Conservation (phyloP, 208 protist species). For the Acanthamoeba lenticulata region DNA sequence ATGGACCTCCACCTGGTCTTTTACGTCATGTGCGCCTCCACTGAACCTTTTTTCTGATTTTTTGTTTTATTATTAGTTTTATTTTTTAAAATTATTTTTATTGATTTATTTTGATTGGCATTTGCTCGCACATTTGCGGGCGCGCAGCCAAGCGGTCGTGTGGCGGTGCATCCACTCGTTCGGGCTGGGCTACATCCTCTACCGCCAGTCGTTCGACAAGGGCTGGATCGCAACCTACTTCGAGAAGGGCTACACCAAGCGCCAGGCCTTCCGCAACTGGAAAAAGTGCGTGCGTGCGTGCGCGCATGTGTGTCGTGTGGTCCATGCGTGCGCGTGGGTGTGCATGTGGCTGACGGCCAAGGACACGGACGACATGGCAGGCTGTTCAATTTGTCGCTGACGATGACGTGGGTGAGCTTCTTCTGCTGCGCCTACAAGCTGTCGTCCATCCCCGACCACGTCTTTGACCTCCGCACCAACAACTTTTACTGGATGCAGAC, state of each 20-base stretch:
- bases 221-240: conserved; percentile 90
- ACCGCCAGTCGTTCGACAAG: conserved; percentile 85
- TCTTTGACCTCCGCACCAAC: conserved; percentile 15
- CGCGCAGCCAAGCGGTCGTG: conserved; percentile 86
- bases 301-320: too few relatives aligned
- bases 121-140: background rate
- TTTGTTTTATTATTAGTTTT: background rate
- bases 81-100: too few relatives aligned
- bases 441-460: conserved; percentile 69
- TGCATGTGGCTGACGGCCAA: too few relatives aligned
- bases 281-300: conserved; percentile 87
- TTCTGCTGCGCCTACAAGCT: conserved; percentile 78
- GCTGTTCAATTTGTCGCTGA: conserved; percentile 82
- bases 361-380: background rate
- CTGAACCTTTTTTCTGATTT: background rate
- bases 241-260: conserved; percentile 73
- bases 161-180: conserved; percentile 90
- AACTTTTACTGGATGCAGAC: conserved; percentile 67
- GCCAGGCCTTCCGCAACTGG: conserved; percentile 92
- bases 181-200: conserved; percentile 89
- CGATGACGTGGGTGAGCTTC: conserved; percentile 84
- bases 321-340: too few relatives aligned
- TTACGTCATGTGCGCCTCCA: conserved; percentile 65
- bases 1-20: conserved; percentile 84
- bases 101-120: background rate